Evolutionary conservation across 1,139 yeast genomes (phyloP).

Genomic region (Candida glucosophila): DNA sequence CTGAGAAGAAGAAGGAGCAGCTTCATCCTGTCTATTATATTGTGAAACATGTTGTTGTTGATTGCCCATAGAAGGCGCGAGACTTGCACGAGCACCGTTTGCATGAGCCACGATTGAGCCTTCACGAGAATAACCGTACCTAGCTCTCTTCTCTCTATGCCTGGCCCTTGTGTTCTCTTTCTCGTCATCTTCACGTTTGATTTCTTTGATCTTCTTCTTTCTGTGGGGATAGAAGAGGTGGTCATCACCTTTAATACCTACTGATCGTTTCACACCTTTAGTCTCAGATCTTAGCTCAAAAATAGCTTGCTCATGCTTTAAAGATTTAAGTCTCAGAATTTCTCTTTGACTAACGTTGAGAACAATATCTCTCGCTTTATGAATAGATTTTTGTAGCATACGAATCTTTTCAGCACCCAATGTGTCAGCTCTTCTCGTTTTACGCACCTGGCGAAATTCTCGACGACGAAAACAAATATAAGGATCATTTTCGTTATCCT

Average conservation of each 20-base stretch:
- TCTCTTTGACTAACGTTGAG: conserved; percentile 72
- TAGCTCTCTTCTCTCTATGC: conserved; percentile 16
- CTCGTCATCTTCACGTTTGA: conserved; percentile 32
- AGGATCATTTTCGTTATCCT: conserved; percentile 87
- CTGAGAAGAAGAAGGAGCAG: conserved; percentile 38
- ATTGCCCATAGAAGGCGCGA: conserved; percentile 8
- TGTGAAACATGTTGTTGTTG: conserved; percentile 12
- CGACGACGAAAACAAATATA: conserved; percentile 94
- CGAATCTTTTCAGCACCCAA: conserved; percentile 83
- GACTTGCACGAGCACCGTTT: too few relatives aligned
- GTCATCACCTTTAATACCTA: conserved; percentile 78
- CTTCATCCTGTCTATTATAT: conserved; percentile 4
- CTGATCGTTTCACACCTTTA: conserved; percentile 63
- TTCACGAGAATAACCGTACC: conserved; percentile 13
- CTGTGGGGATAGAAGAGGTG: conserved; percentile 75
- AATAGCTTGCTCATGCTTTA: conserved; percentile 52
- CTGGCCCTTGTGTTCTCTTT: conserved; percentile 17
- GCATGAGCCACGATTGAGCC: conserved; percentile 8
- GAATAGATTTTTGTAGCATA: conserved; percentile 65
- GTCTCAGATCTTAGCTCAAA: conserved; percentile 66
- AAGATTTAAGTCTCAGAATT: conserved; percentile 46
- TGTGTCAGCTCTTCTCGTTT: conserved; percentile 90
- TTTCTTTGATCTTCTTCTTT: conserved; percentile 48
- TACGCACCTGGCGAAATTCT: conserved; percentile 91
- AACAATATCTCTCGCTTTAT: conserved; percentile 64